Base-by-base conservation (phyloP, 306 rosid genomes). In the Lablab purpureus region DNA sequence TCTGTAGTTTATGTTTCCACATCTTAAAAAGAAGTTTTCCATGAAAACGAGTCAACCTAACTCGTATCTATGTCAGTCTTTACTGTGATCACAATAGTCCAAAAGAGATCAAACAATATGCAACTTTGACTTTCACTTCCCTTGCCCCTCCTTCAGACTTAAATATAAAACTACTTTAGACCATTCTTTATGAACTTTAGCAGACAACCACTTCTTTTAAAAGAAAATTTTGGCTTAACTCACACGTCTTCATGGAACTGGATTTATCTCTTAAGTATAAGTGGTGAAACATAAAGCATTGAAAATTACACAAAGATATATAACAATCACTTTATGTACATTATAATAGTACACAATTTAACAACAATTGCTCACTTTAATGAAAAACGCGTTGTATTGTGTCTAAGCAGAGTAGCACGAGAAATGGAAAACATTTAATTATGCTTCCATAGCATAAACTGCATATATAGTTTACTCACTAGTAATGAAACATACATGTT, bases 81-180 rank as follows among this genome's bases (percentile, higher is more conserved):
- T 81, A 81, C 58, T 84, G 80, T 64, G 89, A 92, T 91, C 95
- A 84, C 84, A 91, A 92, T 87, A 89, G 59, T 92, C 97, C 98
- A 91, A 83, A 68, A 37, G 2, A 75, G 50, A 85, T 87, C 96
- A 86, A 87, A 92, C 97, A 91, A 83, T 81, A 84, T 80, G 87
- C 60, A 85, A 85, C 87, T 87, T 94, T 88, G 97, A 94, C 97
- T 88, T 92, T 86, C 92, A 82, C 88, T 84, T 80, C 76, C 82
- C 67, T 64, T 67, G 45, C 78, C 47, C 76, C 80, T 75, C 50
- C 55, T 65, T 82, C 58, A 71, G 18, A 37, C 49, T 65, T 58
- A 34, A 27, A 49, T 73, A 67, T 49, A 4, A 41, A 10, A 59
- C 52, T 54, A 46, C 77, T 80, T 84, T 85, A 78, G 67, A 76